Evolutionary conservation across 768 basidiomycete genomes (phyloP).

Genomic region (Naematelia aurantialba): DNA sequence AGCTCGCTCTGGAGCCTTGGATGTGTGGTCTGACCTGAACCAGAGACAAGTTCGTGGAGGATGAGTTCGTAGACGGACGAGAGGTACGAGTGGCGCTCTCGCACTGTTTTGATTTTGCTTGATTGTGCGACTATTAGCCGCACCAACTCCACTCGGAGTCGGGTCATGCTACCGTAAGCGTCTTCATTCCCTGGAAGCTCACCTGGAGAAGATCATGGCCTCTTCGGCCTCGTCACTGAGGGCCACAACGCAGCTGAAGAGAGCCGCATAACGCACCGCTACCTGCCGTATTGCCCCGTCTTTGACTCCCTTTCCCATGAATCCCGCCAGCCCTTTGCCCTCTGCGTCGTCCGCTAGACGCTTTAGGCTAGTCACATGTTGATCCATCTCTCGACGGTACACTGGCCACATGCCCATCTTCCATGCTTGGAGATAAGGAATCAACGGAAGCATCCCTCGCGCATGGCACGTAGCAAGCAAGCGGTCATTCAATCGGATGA

Average conservation of each 20-base stretch:
- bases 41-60: conserved; percentile 60
- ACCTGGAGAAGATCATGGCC: conserved; percentile 96
- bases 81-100: conserved; percentile 64
- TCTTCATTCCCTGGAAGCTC: conserved; percentile 40
- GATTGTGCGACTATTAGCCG: conserved; percentile 73
- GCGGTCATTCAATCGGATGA: conserved; percentile 85
- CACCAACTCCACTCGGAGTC: conserved; percentile 77
- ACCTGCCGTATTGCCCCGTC: conserved; percentile 68
- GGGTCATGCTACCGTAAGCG: conserved; percentile 60
- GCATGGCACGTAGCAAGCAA: conserved; percentile 70
- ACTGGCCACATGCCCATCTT: conserved; percentile 88
- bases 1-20: conserved; percentile 82
- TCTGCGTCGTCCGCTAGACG: conserved; percentile 70
- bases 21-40: conserved; percentile 66
- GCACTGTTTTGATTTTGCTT: conserved; percentile 61
- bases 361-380: conserved; percentile 75
- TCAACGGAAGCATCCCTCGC: conserved; percentile 73
- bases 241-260: conserved; percentile 79
- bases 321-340: conserved; percentile 42
- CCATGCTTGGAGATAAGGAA: conserved; percentile 72
- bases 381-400: conserved; percentile 83
- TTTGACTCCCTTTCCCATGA: conserved; percentile 60
- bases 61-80: conserved; percentile 71
- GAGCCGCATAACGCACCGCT: conserved; percentile 67
- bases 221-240: conserved; percentile 81